A percentile compares a stretch with the other conserved stretches of the same genome.
These are phyloP conservation scores for Calonectria montana DNA, from an alignment of 2,329 filamentous ascomycete genomes.

Conservation along the genomic window DNA sequence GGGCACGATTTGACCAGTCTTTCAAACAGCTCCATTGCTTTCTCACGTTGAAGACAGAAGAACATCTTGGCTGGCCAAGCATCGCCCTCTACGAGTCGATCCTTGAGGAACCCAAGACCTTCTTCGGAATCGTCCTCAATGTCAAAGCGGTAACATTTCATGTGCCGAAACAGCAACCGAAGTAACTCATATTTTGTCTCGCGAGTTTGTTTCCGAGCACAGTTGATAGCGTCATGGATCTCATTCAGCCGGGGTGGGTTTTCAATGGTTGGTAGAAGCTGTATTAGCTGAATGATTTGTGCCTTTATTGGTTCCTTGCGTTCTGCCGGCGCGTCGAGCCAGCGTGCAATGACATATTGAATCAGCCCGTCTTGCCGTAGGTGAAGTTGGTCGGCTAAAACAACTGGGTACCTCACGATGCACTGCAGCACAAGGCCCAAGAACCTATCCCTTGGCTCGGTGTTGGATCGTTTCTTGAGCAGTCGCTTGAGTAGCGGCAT, in stretches of 20 bases:
- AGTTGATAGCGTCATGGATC: background rate
- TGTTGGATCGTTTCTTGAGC: constrained; percentile 19
- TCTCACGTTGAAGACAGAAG: constrained; percentile 23
- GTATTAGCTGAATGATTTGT: constrained; percentile 20
- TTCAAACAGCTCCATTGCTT: constrained; percentile 28
- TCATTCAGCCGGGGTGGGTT: background rate
- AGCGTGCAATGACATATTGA: constrained; percentile 30
- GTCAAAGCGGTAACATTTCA: constrained; percentile 31
- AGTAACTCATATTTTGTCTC: constrained; percentile 37
- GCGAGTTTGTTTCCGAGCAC: background rate
- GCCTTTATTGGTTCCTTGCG: constrained; percentile 3
- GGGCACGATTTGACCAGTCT: constrained; percentile 27
- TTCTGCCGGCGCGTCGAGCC: constrained; percentile 7
- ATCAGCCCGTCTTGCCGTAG: constrained; percentile 3
- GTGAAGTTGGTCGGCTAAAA: background rate
- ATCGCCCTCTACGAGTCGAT: background rate
- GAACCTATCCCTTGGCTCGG: constrained; percentile 26
- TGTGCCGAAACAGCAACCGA: constrained; percentile 35
- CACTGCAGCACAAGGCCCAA: constrained; percentile 30
- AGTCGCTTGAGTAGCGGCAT: constrained; percentile 38
- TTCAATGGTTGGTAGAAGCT: background rate
- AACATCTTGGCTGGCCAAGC: constrained; percentile 32
- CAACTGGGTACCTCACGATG: constrained; percentile 6
- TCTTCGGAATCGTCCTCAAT: constrained; percentile 33
- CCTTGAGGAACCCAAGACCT: constrained; percentile 12